Evolutionary conservation across 768 basidiomycete genomes (phyloP), one percentile per base, ranked within the genome.

Genomic region (Cubamyces lactineus): DNA sequence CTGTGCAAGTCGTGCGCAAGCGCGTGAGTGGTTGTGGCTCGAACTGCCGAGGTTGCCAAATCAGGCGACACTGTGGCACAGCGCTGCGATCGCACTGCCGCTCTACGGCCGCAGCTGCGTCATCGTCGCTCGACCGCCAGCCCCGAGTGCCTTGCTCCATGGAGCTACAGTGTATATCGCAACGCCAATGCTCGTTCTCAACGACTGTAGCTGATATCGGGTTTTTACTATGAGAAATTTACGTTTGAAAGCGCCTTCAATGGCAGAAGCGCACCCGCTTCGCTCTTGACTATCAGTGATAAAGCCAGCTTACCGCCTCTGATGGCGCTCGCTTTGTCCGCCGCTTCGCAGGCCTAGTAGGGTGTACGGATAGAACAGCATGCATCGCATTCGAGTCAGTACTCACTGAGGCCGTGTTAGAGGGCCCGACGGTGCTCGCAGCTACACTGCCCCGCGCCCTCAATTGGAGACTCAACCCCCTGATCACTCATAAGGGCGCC

Each of bases 401-500:
- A 39, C 48, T 8, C 24, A 40, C 19, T 26, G 57, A 41, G 15
- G 57, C 49, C 41, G 41, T 38, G 41, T 42, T 28, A 49, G 57
- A 42, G 28, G n/a, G 16, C 7, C 49, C 49, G 41, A 50, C 49
- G 34, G 26, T 42, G 49, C 30, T 51, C 57, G 49, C 57, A 54
- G 52, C 19, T 24, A 54, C 47, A 42, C 38, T 42, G 47, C 47
- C 53, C 23, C 26, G 40, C 60, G 17, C 30, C 23, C 53, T 40
- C 21, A 19, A 26, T n/a, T 21, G 26, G 53, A 48, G 48, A 49
- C 26, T 51, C 49, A 43, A 48, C 57, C 57, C 34, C 57, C 57
- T 59, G 57, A 59, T 59, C 34, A 40, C 38, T 49, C 53, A 49
- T 26, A 61, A 61, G 53, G 49, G 47, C 47, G 60, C 45, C 60